Evolutionary conservation across 208 protist genomes (phyloP), one percentile per base, ranked within the genome.

Genomic region (Leishmania tropica): DNA sequence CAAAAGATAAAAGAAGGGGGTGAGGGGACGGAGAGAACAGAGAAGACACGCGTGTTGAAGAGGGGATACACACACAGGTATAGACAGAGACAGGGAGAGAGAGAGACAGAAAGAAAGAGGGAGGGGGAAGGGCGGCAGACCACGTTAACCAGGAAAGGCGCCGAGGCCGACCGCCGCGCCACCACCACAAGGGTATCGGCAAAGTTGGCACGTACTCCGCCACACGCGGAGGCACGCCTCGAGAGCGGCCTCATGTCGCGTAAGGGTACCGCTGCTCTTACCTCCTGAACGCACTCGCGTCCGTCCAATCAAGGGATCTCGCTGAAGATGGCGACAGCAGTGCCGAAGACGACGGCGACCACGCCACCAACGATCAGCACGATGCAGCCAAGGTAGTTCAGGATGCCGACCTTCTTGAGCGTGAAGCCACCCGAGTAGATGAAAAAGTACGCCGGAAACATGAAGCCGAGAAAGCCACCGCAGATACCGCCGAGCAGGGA

Each of bases 391-490:
- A 94, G 70, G 85, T 87, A 92, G 83, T 94, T 73, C 53, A 83
- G 47, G 19, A 81, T 84, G 72, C 91, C 90, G 3, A 93, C 88
- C 58, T 90, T 85, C 75, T 84, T 76, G 11, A 90, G 64, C 47
- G 85, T 94, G 79, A 89, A 95, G 78, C 83, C 87, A 24, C 92
- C 90, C 3, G 90, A 87, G 85, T 95, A 94, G 72, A 96, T 91
- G 72, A 84, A 88, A 83, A 96, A 97, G 75, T 87, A 91, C 71
- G 93, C 93, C 1, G 94, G 94, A 68, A 96, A 89, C 13, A 96
- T 83, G 88, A 97, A 97, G 72, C 81, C 91, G 31, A 97, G 77
- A 65, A 94, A 91, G 51, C 91, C 91, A 42, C 92, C 92, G 81
- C 88, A 93, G 70, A 96, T 81, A 40, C 88, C 88, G 45, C 94